phyloP scores from a whole-genome alignment of 1,284 basidiomycete species.

The Ustilago esculenta region DNA sequence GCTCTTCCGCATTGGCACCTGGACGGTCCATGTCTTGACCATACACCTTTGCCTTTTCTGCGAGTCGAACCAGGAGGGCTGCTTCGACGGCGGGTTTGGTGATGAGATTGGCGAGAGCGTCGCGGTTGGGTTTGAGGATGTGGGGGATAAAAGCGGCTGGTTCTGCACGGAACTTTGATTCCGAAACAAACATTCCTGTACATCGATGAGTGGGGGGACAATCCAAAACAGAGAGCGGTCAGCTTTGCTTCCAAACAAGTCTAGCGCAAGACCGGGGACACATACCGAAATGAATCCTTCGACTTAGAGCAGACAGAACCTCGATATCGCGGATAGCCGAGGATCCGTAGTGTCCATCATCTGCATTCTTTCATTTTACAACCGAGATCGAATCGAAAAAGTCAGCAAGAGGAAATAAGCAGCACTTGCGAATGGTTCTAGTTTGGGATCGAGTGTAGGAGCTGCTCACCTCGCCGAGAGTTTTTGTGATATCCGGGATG shows the following conservation, averaged over 20 bases:
- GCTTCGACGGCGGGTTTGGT: conserved; percentile 95
- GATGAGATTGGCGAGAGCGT: conserved; percentile 79
- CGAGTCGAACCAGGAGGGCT: conserved; percentile 83
- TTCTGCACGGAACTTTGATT: conserved; percentile 88
- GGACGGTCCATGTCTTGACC: conserved; percentile 81
- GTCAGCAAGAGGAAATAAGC: neutral
- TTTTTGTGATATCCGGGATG: conserved; percentile 80
- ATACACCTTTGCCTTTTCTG: conserved; percentile 91
- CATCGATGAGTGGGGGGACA: too few species aligned
- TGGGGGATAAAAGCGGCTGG: conserved; percentile 90
- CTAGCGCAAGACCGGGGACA: too few species aligned
- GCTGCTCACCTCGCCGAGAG: conserved; percentile 39
- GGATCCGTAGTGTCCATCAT: conserved; percentile 97
- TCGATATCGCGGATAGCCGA: conserved; percentile 94
- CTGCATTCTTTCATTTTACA: conserved; percentile 70
- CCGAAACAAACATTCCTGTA: conserved; percentile 95
- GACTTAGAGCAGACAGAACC: conserved; percentile 89
- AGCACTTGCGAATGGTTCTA: too few species aligned
- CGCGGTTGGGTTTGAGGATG: conserved; percentile 81
- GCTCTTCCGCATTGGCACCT: conserved; percentile 25
- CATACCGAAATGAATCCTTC: conserved; percentile 95
- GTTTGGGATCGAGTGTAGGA: too few species aligned
- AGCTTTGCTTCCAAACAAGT: too few species aligned
- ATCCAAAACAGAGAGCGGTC: too few species aligned
- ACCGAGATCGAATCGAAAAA: too few species aligned